Evolutionary conservation across 495 filamentous ascomycete genomes (phyloP).

Genomic region (Aspergillus ellipticus): DNA sequence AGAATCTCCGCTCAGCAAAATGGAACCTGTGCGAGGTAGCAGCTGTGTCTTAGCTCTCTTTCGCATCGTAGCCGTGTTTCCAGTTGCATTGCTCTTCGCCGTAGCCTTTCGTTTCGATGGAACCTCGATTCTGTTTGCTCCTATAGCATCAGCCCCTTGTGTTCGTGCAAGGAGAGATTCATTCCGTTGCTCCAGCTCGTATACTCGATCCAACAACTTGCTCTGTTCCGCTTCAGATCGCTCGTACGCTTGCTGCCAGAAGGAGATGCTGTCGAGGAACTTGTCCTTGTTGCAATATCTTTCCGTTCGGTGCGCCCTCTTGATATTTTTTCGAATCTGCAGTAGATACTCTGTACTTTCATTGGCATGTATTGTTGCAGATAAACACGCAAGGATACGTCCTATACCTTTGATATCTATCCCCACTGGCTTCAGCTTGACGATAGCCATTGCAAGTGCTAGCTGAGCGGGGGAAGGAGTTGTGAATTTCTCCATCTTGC

Average conservation of each 20-base stretch:
- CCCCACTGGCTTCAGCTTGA: conserved; percentile 39
- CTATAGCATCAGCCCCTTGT: not conserved
- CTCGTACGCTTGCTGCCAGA: conserved; percentile 50
- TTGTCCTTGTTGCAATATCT: conserved; percentile 19
- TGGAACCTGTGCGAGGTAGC: not conserved
- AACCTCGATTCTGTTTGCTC: not conserved
- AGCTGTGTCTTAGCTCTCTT: conserved; percentile 26
- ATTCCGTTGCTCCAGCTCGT: conserved; percentile 38
- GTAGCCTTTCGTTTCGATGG: conserved; percentile 27
- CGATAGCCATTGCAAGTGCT: conserved; percentile 45
- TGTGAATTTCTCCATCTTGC: conserved; percentile 6
- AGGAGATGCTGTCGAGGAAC: conserved; percentile 45
- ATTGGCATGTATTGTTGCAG: not conserved
- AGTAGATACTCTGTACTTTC: conserved; percentile 35
- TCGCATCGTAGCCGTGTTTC: not conserved
- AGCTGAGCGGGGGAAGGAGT: conserved; percentile 34
- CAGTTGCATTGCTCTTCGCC: conserved; percentile 1
- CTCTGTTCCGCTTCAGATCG: conserved; percentile 43
- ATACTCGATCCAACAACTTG: conserved; percentile 39
- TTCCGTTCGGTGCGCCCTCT: conserved; percentile 11
- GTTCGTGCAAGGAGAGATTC: conserved; percentile 21
- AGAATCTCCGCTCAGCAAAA: not conserved
- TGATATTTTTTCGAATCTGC: conserved; percentile 36
- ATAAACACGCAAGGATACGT: not conserved
- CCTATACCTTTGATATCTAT: conserved; percentile 34